Base-by-base conservation (phyloP, 306 rosid genomes). In the Prunus campanulata region DNA sequence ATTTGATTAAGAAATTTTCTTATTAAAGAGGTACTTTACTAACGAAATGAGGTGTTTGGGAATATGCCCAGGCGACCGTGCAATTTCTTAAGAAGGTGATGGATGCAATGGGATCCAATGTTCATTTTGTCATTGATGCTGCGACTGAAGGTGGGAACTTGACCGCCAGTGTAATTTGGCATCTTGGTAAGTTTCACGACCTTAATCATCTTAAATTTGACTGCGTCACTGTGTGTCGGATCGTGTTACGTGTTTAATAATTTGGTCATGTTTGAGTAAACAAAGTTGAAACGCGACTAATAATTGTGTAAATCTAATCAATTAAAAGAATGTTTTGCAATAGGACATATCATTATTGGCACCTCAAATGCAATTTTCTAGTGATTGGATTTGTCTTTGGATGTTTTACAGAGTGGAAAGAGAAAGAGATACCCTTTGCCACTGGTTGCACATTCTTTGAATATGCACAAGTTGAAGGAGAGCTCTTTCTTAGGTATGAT, bases 21-120 rank as follows among this genome's bases (percentile, higher is more conserved):
- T 20, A 0, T 4, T 52, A 16, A 5, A 2, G 61, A n/a, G n/a
- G 62, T 56, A n/a, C 27, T 56, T 3, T 9, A 56, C 9, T 55
- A n/a, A 15, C 44, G 46, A 68, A 4, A 12, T 54, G 52, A 30
- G 18, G 9, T 20, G 48, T 57, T 25, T 59, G 51, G 11, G 44
- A 24, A 52, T 35, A 35, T 78, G 54, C 35, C 15, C 74, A 87
- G 88, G 69, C 6, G 22, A 68, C 80, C 16, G 3, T 78, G 11
- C n/a, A 32, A 0, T 87, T 90, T 68, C 66, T 78, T 66, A 5
- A 9, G 25, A 50, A 16, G 18, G 75, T 70, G 55, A 84, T 77
- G 83, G 90, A 84, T 2, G 91, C 90, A 15, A 67, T 85, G 86
- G 91, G 90, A 60, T 24, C 76, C 15, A 81, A 55, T 71, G 59